Base-by-base conservation (phyloP, 2,329 filamentous ascomycete genomes). In the Claviceps pazoutovae region DNA sequence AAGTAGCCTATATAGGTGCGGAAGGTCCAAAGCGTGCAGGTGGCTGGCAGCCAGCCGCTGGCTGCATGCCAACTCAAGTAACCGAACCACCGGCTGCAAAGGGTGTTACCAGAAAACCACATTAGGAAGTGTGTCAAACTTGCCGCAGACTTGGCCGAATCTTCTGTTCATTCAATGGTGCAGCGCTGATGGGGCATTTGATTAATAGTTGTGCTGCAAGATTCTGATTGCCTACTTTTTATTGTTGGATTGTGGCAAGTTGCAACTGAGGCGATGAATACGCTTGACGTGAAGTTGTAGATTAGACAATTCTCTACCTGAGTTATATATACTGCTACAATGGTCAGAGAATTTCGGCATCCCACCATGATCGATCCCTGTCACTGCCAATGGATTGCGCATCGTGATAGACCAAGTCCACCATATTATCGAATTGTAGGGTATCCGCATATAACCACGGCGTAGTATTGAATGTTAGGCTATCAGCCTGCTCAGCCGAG, bases 371-470 rank as follows among this genome's bases (percentile, higher is more conserved):
- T 36, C 58, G 60, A 6, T 63, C 62, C 42, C 55, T 58, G 16
- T 41, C 56, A 50, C 60, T 59, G 38, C 55, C 59, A 9, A 58
- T 37, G 2, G 61, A 57, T 38, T 64, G 61, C 5, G 64, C 57
- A 38, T 67, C 61, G 4, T 62, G 56, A 19, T 61, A 63, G 1
- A 63, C 63, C 54, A 70, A 62, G 41, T 68, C 67, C 3, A 61
- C 67, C 17, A 70, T 62, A 46, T 64, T 65, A 8, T 65, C 58
- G 41, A 71, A 63, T 54, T 71, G 68, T 9, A 64, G 66, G 0
- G 67, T 64, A 51, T 71, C 68, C 1, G 68, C 69, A 46, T 71
- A 71, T 16, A 71, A 59, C 69, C 69, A 71, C 0, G 69, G 69
- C 0, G 69, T 71, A 0, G 67, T 69, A 47, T 69, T 70, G 48